Conservation (phyloP, 164 flowering plant species). For the Echeveria elegans region DNA sequence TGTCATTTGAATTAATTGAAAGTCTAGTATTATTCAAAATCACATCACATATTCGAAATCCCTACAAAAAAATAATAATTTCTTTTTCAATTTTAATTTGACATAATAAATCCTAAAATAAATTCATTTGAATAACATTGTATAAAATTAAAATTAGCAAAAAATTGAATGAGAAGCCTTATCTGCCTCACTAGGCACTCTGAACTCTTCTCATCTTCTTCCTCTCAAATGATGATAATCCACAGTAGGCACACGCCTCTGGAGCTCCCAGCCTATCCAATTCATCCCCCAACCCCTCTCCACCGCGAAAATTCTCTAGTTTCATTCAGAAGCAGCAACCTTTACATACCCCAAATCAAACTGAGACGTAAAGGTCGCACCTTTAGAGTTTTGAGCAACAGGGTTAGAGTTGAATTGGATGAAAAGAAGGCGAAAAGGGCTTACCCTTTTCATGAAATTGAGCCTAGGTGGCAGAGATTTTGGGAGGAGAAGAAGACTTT, state of each 20-base stretch:
- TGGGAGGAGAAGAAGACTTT: slow-evolving; percentile 88
- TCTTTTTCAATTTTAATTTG: no score
- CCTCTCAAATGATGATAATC: not conserved
- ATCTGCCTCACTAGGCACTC: not conserved
- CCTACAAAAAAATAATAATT: no score
- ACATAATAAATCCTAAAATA: no score
- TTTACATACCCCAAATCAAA: not conserved
- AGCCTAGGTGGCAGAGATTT: slow-evolving; percentile 78
- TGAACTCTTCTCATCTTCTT: not conserved
- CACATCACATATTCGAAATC: no score
- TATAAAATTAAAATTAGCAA: no score
- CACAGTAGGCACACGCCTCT: not conserved
- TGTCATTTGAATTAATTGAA: no score
- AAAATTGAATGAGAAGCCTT: not conserved
- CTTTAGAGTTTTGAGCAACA: not conserved
- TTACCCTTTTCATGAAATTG: slow-evolving; percentile 84
- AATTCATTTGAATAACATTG: no score
- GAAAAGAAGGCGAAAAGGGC: slow-evolving; percentile 36
- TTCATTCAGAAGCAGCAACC: not conserved
- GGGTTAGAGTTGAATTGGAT: slow-evolving; percentile 1
- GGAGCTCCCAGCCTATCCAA: not conserved
- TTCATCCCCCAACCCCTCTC: not conserved
- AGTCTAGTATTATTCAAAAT: no score
- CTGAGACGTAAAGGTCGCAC: not conserved
- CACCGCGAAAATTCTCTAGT: not conserved